Evolutionary conservation across 768 basidiomycete genomes (phyloP), one percentile per base, ranked within the genome.

Genomic region (Phanerochaete sordida): DNA sequence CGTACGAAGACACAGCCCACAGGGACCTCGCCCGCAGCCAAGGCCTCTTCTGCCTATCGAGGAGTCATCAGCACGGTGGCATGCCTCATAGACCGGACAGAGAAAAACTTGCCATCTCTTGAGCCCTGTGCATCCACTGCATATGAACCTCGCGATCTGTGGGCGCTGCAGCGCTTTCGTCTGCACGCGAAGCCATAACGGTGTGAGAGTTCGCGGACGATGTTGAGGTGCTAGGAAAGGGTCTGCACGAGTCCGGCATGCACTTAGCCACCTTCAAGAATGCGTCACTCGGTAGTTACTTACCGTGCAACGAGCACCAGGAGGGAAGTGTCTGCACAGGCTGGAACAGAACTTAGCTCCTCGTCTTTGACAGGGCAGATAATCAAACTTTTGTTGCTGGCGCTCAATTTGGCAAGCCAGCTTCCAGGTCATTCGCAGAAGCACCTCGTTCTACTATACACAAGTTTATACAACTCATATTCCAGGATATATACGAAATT

Each of bases 1-100:
- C 92, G 83, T 9, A 98, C 91, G 66, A 98, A 97, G 8, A 99
- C 84, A 66, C 97, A 98, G 23, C 97, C 97, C 0, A 99, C 95
- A 1, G 97, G 97, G 4, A 98, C 97, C 74, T 99, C 97, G 24
- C 84, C 80, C 0, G 88, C 85, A 30, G 79, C 77, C 27, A 98
- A 75, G 3, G 97, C 97, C 72, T 98, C 93, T 66, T 90, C 84
- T 51, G 91, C 91, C 91, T 91, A 65, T 27, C 35, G 27, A 5
- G 19, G 21, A 43, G 21, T 2, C 3, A 30, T 56, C 30, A 26
- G 37, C 44, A 5, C 58, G 13, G 8, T 11, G 4, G 1, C 3
- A 1, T 12, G 27, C 2, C 19, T 3, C 30, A 2, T n/a, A 3
- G 28, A n/a, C 15, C 1, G 3, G 6, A 11, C 26, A 27, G 24